Evolutionary conservation across 2,329 filamentous ascomycete species (phyloP), one percentile per base, ranked within the genome.

Genomic region (Diaporthe batatas): DNA sequence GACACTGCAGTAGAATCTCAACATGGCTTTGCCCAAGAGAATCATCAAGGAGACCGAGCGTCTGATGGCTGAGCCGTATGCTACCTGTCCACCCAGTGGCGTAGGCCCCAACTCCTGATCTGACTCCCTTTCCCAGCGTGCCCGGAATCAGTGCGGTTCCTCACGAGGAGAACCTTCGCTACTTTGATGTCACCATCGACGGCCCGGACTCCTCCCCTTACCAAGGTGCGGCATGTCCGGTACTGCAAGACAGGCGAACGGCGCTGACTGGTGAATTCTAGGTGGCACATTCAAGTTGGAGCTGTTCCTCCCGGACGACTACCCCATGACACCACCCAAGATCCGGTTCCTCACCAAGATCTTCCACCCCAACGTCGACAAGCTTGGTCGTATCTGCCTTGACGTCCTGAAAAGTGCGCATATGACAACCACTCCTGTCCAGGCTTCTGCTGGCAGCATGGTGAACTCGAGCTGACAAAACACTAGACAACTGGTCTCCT

Each of bases 21-120:
- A 76, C 74, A 91, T 91, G 94, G 91, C 94, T 76, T 88, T 99
- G 77, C 96, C 96, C 42, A 99, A 99, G 88, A 90, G 96, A 81
- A 99, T 99, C 80, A 90, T 98, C 81, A 99, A 99, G 86, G 97
- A 99, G 90, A 99, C 96, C 25, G 96, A 99, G 86, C 92, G 96
- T 80, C 90, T 99, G 78, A 95, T 97, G 91, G 94, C 94, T 76
- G 96, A 99, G 85, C 96, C 96, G 94, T 98, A 89, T 84, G 94
- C 54, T 54, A 23, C 67, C 36, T 36, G 44, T 39, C 57, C 16
- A 42, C 49, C 8, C 34, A 21, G 32, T 42, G 47, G 25, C 29
- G 36, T 73, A 55, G 70, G 67, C 55, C 75, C 23, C 14, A 44
- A 25, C 39, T 44, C 11, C 42, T 72, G 64, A 51, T 53, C 62